Evolutionary conservation across 1,139 yeast genomes (phyloP).

Genomic region (Hansenula sp.): DNA sequence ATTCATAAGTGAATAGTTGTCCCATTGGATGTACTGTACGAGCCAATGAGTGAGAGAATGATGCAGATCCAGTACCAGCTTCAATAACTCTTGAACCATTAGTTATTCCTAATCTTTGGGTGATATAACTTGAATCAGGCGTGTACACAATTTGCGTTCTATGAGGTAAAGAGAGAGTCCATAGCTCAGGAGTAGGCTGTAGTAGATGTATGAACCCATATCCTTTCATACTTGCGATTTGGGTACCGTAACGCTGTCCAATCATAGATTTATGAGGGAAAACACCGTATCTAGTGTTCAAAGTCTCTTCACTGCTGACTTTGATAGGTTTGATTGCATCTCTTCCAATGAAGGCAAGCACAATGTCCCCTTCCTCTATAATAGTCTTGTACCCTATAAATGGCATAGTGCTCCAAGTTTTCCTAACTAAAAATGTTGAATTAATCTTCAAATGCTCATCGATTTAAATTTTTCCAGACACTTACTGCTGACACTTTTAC

Average conservation of each 20-base stretch:
- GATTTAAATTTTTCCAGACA: too few species aligned
- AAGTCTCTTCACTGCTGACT: slow-evolving; percentile 51
- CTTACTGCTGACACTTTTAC: too few species aligned
- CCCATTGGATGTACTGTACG: slow-evolving; percentile 62
- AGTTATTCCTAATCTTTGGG: slow-evolving; percentile 71
- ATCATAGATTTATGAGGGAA: slow-evolving; percentile 82
- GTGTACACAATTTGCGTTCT: slow-evolving; percentile 97
- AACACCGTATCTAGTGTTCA: slow-evolving; percentile 86
- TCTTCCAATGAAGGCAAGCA: slow-evolving; percentile 81
- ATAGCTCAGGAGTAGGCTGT: slow-evolving; percentile 91
- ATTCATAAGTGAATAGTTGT: slow-evolving; percentile 78
- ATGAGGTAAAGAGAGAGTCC: slow-evolving; percentile 94
- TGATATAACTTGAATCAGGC: slow-evolving; percentile 88
- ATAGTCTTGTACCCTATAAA: slow-evolving; percentile 23
- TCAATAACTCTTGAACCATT: slow-evolving; percentile 83
- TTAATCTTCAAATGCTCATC: too few species aligned
- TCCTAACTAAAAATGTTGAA: too few species aligned
- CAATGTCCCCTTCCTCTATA: slow-evolving; percentile 82
- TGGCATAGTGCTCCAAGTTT: slow-evolving; percentile 8
- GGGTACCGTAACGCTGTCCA: slow-evolving; percentile 80
- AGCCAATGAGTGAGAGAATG: slow-evolving; percentile 90
- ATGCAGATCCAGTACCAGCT: slow-evolving; percentile 98
- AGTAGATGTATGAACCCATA: slow-evolving; percentile 85
- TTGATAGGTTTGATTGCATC: slow-evolving; percentile 72
- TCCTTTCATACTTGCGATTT: slow-evolving; percentile 74